phyloP scores from a whole-genome alignment of 805 yeast species.

The Limtongozyma cylindracea region DNA sequence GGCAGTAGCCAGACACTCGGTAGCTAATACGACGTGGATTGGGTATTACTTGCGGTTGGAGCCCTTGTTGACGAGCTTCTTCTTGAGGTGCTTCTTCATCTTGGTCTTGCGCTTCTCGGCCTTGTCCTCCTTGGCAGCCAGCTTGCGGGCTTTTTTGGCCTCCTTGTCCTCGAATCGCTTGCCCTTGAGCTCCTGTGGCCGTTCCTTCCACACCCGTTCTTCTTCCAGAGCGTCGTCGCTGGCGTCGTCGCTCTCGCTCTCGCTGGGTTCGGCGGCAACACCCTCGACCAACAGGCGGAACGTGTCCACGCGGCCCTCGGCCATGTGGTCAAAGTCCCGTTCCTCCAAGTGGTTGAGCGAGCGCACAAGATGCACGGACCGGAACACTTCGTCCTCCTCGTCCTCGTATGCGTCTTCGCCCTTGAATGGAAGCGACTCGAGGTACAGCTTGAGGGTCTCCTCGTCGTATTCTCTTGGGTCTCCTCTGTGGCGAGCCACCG shows the following conservation, averaged over 20 bases:
- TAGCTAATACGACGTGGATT: too few species aligned
- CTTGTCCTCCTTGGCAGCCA: constrained; percentile 50
- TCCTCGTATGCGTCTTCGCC: constrained; percentile 23
- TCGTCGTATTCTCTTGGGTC: too few species aligned
- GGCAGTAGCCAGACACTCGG: too few species aligned
- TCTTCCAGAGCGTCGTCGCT: background rate
- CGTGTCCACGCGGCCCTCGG: constrained; percentile 60
- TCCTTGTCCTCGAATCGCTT: constrained; percentile 67
- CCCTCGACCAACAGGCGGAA: constrained; percentile 39
- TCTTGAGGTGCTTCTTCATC: constrained; percentile 64
- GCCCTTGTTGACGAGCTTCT: constrained; percentile 36
- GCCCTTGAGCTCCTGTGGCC: constrained; percentile 22
- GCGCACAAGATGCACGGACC: constrained; percentile 55
- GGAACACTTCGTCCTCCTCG: constrained; percentile 56
- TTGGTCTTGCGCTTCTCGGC: constrained; percentile 61
- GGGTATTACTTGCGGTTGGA: too few species aligned
- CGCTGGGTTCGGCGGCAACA: too few species aligned
- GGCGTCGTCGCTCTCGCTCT: constrained; percentile 9
- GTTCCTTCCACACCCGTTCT: constrained; percentile 19
- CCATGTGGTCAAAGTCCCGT: constrained; percentile 61
- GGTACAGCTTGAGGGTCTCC: constrained; percentile 8
- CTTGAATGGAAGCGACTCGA: constrained; percentile 31
- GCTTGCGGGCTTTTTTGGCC: constrained; percentile 47
- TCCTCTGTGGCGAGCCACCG: too few species aligned
- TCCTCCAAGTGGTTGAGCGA: constrained; percentile 73